phyloP scores from a whole-genome alignment of 1,139 yeast species.

The Suhomyces bolitotheri region DNA sequence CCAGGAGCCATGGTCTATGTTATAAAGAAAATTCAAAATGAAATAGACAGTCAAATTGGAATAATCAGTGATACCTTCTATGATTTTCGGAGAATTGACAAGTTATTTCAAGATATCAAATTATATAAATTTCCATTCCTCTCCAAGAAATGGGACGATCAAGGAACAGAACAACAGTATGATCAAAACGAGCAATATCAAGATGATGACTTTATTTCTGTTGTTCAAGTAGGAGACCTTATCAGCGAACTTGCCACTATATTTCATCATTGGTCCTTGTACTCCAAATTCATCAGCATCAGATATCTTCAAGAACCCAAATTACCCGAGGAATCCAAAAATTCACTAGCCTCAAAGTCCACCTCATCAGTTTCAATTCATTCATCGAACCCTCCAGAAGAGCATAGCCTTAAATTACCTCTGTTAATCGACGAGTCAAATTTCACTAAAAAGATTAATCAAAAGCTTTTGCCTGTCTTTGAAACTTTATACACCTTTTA shows the following conservation, averaged over 20 bases:
- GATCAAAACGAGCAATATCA: constrained; percentile 6
- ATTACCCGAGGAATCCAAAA: neutral
- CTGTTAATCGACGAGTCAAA: constrained; percentile 58
- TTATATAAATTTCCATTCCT: constrained; percentile 58
- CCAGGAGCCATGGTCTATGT: constrained; percentile 64
- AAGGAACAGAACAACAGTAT: constrained; percentile 7
- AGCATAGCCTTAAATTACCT: constrained; percentile 41
- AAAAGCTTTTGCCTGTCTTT: constrained; percentile 58
- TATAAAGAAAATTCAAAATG: constrained; percentile 73
- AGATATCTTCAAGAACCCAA: constrained; percentile 35
- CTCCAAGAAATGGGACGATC: constrained; percentile 24
- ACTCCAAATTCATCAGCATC: constrained; percentile 69
- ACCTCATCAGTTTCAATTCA: constrained; percentile 2
- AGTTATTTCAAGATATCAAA: constrained; percentile 56
- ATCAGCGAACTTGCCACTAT: constrained; percentile 73
- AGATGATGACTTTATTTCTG: constrained; percentile 39
- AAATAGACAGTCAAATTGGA: constrained; percentile 89
- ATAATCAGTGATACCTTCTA: constrained; percentile 83
- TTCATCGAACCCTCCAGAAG: constrained; percentile 3
- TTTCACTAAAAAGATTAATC: constrained; percentile 58
- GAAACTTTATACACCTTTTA: constrained; percentile 66
- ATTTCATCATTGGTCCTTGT: constrained; percentile 84
- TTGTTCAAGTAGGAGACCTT: constrained; percentile 56
- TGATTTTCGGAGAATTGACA: constrained; percentile 65
- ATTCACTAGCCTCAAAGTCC: neutral